A percentile compares a stretch with the other conserved stretches of the same genome.
Conservation (phyloP, 1,284 basidiomycete genomes). For the Dichomitus squalens region DNA sequence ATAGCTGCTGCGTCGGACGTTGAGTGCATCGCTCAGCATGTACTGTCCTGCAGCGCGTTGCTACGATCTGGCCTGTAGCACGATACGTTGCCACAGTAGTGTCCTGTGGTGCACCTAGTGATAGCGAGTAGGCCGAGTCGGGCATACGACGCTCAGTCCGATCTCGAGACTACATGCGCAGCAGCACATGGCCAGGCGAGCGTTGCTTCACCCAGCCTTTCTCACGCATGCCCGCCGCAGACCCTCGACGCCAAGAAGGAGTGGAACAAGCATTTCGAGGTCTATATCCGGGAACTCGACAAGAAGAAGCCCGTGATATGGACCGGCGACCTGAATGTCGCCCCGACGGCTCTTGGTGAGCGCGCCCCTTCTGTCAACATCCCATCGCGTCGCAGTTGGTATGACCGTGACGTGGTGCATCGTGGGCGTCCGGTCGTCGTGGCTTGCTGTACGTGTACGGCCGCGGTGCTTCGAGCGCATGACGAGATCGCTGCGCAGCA, state of each 20-base stretch:
- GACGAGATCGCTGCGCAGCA: too few species aligned
- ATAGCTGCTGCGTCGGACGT: too few species aligned
- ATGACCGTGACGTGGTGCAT: neutral
- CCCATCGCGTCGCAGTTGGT: neutral
- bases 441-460: neutral
- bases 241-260: constrained; percentile 71
- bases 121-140: neutral
- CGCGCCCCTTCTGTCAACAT: neutral
- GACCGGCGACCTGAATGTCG: constrained; percentile 89
- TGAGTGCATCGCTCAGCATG: too few species aligned
- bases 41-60: neutral
- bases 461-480: too few species aligned
- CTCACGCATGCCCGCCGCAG: constrained; percentile 38
- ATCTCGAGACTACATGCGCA: neutral
- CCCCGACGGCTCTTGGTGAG: constrained; percentile 71
- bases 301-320: constrained; percentile 84
- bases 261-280: constrained; percentile 79
- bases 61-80: neutral
- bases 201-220: neutral
- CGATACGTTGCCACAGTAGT: too few species aligned
- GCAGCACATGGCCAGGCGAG: neutral
- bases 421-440: neutral
- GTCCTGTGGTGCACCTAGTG: too few species aligned
- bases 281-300: constrained; percentile 73
- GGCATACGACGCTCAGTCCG: neutral